Conservation (phyloP, 163 green algal genomes). For the Smithsoniella earleae region DNA sequence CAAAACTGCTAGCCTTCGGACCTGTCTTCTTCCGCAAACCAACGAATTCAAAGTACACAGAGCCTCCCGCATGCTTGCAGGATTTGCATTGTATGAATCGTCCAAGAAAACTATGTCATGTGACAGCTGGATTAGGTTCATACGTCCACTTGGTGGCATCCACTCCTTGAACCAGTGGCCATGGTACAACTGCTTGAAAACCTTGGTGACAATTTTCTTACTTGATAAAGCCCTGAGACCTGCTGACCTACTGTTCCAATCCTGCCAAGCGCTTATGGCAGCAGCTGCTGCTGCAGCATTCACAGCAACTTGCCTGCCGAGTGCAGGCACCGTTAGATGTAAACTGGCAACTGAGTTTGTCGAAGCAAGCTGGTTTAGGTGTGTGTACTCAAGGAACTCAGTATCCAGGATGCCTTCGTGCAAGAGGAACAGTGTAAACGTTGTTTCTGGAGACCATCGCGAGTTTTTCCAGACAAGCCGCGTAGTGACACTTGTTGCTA, state of each 20-base stretch:
- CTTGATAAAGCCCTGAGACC: neutral
- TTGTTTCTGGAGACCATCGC: no score
- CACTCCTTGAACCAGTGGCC: neutral
- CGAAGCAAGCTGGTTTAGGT: no score
- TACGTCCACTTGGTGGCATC: neutral
- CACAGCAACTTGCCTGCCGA: neutral
- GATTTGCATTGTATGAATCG: conserved; percentile 20
- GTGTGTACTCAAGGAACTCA: no score
- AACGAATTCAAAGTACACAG: no score
- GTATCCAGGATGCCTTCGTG: no score
- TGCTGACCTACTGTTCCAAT: neutral
- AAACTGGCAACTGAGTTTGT: no score
- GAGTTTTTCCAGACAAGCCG: no score
- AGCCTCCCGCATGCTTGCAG: neutral
- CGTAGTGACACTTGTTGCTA: no score
- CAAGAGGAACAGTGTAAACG: no score
- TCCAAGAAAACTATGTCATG: neutral
- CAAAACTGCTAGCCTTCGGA: no score
- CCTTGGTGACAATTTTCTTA: no score
- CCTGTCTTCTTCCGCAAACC: no score
- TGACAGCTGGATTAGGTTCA: neutral
- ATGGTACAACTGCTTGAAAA: neutral
- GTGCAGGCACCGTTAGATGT: neutral
- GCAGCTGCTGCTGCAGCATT: conserved; percentile 10
- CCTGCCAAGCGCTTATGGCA: neutral